phyloP scores from a whole-genome alignment of 208 protist genomes.

The Leishmania turanica region DNA sequence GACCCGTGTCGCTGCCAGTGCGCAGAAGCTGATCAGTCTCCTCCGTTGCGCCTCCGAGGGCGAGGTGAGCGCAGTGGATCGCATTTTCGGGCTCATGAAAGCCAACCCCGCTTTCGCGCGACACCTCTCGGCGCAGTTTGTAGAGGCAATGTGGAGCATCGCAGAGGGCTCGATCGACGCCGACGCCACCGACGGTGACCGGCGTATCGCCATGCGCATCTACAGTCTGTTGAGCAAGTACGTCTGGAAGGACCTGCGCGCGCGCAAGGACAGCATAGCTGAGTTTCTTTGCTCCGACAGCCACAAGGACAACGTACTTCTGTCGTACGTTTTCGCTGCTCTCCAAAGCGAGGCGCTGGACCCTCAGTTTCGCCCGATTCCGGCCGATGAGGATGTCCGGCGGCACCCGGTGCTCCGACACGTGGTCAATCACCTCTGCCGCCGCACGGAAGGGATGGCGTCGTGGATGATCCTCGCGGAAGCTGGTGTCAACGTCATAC shows the following conservation, averaged over 20 bases:
- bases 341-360: constrained; percentile 75
- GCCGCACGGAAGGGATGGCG: constrained; percentile 63
- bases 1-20: constrained; percentile 66
- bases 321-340: constrained; percentile 79
- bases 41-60: constrained; percentile 75
- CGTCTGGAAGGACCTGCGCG: constrained; percentile 68
- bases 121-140: constrained; percentile 67
- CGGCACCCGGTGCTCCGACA: constrained; percentile 66
- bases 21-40: constrained; percentile 79
- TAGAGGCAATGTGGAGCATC: constrained; percentile 88
- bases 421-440: constrained; percentile 82
- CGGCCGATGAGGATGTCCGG: constrained; percentile 41
- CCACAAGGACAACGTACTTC: constrained; percentile 80
- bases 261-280: constrained; percentile 71
- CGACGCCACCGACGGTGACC: constrained; percentile 52
- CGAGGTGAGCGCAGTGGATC: constrained; percentile 85
- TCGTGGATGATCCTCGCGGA: constrained; percentile 85
- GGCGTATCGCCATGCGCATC: constrained; percentile 85
- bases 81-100: constrained; percentile 79
- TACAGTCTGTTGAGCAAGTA: constrained; percentile 85
- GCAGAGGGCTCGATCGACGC: constrained; percentile 76
- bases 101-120: constrained; percentile 59
- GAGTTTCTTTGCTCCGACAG: constrained; percentile 61
- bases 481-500: constrained; percentile 68
- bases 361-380: constrained; percentile 71